Conservation (phyloP, 768 basidiomycete genomes). For the Glaciozyma martinii region DNA sequence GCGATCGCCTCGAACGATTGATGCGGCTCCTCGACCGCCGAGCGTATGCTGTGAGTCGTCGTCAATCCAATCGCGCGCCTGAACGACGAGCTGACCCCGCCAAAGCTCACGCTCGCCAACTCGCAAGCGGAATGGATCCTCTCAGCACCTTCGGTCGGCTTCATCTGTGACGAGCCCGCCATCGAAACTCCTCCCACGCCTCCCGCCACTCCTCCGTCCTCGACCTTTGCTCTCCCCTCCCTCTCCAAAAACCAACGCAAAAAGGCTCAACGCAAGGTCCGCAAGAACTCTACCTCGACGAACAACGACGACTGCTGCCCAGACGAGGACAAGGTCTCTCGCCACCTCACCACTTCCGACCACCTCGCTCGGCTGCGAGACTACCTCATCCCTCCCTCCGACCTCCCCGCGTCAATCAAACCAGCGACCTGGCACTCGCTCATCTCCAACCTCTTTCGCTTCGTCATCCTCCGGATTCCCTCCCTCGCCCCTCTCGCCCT, state of each 20-base stretch:
- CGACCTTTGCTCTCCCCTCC: conserved; percentile 1
- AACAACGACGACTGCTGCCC: conserved; percentile 6
- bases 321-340: not conserved
- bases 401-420: not conserved
- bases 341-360: not conserved
- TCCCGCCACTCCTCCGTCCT: conserved; percentile 17
- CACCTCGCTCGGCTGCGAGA: conserved; percentile 8
- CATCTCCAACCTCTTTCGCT: conserved; percentile 17
- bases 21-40: conserved; percentile 13
- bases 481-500: conserved; percentile 21
- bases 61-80: too few species aligned
- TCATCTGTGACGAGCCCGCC: conserved; percentile 22
- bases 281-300: not conserved
- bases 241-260: conserved; percentile 20
- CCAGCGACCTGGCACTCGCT: conserved; percentile 5
- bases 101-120: conserved; percentile 20
- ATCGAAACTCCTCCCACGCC: conserved; percentile 7
- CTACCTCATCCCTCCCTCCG: conserved; percentile 14
- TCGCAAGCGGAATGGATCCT: conserved; percentile 28
- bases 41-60: conserved; percentile 15
- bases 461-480: conserved; percentile 18
- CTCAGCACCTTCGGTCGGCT: not conserved
- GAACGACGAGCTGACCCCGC: too few species aligned
- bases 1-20: conserved; percentile 9
- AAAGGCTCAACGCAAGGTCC: conserved; percentile 8